Percentiles rank a stretch among this genome's conserved stretches.
phyloP scores from a whole-genome alignment of 352 stramenopile species.

The Phytophthora constricta region DNA sequence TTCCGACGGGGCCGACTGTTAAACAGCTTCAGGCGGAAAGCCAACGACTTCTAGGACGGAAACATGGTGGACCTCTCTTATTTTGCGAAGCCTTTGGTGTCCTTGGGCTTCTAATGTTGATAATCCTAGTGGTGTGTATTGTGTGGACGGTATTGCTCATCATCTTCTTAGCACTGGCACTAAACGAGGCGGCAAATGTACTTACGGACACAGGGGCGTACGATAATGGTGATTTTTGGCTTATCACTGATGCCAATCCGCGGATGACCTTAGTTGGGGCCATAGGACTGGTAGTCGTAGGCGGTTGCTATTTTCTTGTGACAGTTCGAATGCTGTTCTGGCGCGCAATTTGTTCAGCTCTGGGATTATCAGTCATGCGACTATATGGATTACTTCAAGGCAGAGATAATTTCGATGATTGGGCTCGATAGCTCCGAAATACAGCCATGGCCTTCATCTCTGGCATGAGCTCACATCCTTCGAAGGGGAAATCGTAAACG shows the following conservation, averaged over 20 bases:
- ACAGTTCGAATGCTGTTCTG: conserved; percentile 30
- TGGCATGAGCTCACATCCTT: conserved; percentile 30
- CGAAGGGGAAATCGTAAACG: conserved; percentile 31
- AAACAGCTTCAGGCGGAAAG: neutral
- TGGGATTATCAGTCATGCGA: neutral
- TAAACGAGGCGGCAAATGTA: conserved; percentile 29
- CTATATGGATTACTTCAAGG: neutral
- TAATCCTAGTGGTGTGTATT: conserved; percentile 17
- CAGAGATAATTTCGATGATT: neutral
- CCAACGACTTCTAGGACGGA: neutral
- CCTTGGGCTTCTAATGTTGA: conserved; percentile 19
- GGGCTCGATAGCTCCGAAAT: neutral
- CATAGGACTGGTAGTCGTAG: conserved; percentile 14
- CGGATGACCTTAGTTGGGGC: conserved; percentile 6
- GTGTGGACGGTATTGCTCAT: conserved; percentile 31
- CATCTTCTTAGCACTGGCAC: conserved; percentile 17
- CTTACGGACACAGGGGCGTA: conserved; percentile 36
- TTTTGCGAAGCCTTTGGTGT: conserved; percentile 22
- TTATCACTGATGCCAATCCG: conserved; percentile 18
- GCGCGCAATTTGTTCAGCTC: conserved; percentile 6
- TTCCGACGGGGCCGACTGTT: conserved; percentile 3
- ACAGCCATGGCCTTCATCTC: neutral
- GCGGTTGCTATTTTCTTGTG: conserved; percentile 20
- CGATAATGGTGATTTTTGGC: conserved; percentile 31
- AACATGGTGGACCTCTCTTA: neutral